phyloP scores from a whole-genome alignment of 2,329 filamentous ascomycete genomes.

The Pseudomassariella vexata region DNA sequence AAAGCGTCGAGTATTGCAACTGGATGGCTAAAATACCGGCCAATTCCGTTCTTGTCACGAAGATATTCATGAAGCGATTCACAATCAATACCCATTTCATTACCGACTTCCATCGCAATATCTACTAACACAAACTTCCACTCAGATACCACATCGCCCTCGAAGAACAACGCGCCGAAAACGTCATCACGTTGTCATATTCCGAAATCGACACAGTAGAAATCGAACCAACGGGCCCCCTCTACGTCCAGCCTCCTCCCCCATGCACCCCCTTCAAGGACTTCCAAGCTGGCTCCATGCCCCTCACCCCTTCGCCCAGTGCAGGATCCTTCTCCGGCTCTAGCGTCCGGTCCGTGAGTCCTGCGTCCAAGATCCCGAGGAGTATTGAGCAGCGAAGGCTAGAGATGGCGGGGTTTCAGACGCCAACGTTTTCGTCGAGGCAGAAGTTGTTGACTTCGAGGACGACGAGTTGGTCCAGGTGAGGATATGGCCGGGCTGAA shows the following conservation, averaged over 20 bases:
- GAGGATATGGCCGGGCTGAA: too few species aligned
- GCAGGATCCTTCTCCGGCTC: constrained; percentile 16
- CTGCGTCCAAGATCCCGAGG: constrained; percentile 7
- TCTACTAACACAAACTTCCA: background rate
- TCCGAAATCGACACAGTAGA: constrained; percentile 17
- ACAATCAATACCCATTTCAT: too few species aligned
- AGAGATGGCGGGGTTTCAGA: constrained; percentile 14
- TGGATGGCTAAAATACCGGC: too few species aligned
- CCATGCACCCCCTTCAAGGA: too few species aligned
- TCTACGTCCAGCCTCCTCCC: constrained; percentile 12
- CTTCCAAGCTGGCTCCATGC: constrained; percentile 7
- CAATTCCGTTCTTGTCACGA: too few species aligned
- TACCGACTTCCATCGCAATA: too few species aligned
- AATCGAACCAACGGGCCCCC: constrained; percentile 16
- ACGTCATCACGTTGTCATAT: constrained; percentile 12
- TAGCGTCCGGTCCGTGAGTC: constrained; percentile 13
- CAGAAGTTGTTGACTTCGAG: constrained; percentile 11
- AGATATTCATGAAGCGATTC: too few species aligned
- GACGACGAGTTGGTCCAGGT: background rate
- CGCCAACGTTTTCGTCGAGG: constrained; percentile 17
- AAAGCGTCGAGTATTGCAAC: too few species aligned
- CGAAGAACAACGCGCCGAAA: constrained; percentile 14
- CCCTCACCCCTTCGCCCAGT: constrained; percentile 15
- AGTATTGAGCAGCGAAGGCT: constrained; percentile 14
- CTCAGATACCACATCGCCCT: constrained; percentile 6